Evolutionary conservation across 306 rosid genomes (phyloP).

Genomic region (Arachis hypogaea): DNA sequence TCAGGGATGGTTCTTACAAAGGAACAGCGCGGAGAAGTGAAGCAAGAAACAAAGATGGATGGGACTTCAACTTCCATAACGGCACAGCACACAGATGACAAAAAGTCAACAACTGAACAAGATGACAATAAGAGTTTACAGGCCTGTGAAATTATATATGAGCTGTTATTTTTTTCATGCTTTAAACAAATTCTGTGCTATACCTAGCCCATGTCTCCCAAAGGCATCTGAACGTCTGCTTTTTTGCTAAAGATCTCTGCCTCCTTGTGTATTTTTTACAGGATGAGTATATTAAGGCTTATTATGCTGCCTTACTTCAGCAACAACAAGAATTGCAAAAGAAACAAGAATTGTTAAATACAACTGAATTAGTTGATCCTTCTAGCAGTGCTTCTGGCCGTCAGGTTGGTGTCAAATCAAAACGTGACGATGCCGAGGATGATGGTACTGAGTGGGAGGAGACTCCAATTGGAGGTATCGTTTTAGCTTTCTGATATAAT

Average conservation of each 20-base stretch:
- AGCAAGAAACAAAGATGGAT: slow-evolving; percentile 72
- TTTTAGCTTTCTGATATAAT: slow-evolving; percentile 29
- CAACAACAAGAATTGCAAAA: slow-evolving; percentile 70
- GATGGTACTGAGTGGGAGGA: slow-evolving; percentile 84
- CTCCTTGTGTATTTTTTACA: slow-evolving; percentile 42
- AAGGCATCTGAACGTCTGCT: neutral
- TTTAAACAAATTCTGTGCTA: slow-evolving; percentile 10
- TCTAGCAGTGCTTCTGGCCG: slow-evolving; percentile 53
- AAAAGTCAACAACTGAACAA: slow-evolving; percentile 54
- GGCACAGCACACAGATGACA: slow-evolving; percentile 61
- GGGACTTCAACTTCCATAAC: slow-evolving; percentile 56
- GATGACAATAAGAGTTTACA: slow-evolving; percentile 63
- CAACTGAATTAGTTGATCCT: slow-evolving; percentile 39
- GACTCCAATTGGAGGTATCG: slow-evolving; percentile 67
- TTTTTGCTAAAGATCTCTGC: slow-evolving; percentile 10
- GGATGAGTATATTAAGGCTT: slow-evolving; percentile 92
- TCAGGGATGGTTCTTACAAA: slow-evolving; percentile 89
- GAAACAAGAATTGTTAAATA: slow-evolving; percentile 38
- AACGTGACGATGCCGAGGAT: slow-evolving; percentile 60
- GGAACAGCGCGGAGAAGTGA: slow-evolving; percentile 90
- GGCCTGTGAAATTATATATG: slow-evolving; percentile 48
- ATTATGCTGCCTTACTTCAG: slow-evolving; percentile 78
- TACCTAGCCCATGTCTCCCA: slow-evolving; percentile 9
- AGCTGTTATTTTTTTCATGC: slow-evolving; percentile 23
- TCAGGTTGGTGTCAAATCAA: slow-evolving; percentile 76